Evolutionary conservation across 1,139 yeast species (phyloP).

Genomic region (Magnusiomyces magnusii): DNA sequence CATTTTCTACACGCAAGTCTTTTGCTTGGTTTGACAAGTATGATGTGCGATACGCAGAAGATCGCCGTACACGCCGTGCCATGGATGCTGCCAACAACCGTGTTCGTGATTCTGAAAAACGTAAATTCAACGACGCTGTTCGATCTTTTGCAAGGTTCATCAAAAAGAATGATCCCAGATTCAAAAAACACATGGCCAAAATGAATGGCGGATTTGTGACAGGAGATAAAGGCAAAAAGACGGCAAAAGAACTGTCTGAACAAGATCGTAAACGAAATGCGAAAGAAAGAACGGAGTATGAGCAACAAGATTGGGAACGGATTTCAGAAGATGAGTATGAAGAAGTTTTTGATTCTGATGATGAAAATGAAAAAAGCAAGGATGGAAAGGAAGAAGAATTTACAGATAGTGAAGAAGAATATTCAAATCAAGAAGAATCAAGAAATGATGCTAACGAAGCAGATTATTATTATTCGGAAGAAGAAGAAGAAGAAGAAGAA

Average conservation of each 20-base stretch:
- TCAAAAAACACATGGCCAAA: slow-evolving; percentile 37
- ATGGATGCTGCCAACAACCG: slow-evolving; percentile 90
- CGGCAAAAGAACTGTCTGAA: slow-evolving; percentile 29
- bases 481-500: background rate
- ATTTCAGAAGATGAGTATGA: slow-evolving; percentile 35
- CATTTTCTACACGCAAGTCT: slow-evolving; percentile 64
- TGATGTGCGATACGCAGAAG: slow-evolving; percentile 74
- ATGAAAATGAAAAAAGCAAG: slow-evolving; percentile 15
- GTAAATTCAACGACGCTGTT: slow-evolving; percentile 79
- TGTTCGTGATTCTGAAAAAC: slow-evolving; percentile 65
- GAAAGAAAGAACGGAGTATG: slow-evolving; percentile 37
- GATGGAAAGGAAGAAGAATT: slow-evolving; percentile 12
- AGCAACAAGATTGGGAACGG: slow-evolving; percentile 79
- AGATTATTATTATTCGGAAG: slow-evolving; percentile 24
- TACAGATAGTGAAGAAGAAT: slow-evolving; percentile 2
- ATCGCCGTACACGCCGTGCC: slow-evolving; percentile 76
- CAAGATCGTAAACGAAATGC: slow-evolving; percentile 41
- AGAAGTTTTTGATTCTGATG: slow-evolving; percentile 25
- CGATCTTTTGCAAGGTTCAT: slow-evolving; percentile 63
- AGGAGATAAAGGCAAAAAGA: slow-evolving; percentile 20
- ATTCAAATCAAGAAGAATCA: slow-evolving; percentile 11
- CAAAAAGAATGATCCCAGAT: slow-evolving; percentile 74
- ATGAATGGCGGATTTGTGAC: slow-evolving; percentile 16
- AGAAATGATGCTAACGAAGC: slow-evolving; percentile 20
- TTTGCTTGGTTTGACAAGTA: slow-evolving; percentile 89